A percentile compares a stretch with the other conserved stretches of the same genome.
phyloP scores from a whole-genome alignment of 352 stramenopile genomes.

The Phytophthora sojae region DNA sequence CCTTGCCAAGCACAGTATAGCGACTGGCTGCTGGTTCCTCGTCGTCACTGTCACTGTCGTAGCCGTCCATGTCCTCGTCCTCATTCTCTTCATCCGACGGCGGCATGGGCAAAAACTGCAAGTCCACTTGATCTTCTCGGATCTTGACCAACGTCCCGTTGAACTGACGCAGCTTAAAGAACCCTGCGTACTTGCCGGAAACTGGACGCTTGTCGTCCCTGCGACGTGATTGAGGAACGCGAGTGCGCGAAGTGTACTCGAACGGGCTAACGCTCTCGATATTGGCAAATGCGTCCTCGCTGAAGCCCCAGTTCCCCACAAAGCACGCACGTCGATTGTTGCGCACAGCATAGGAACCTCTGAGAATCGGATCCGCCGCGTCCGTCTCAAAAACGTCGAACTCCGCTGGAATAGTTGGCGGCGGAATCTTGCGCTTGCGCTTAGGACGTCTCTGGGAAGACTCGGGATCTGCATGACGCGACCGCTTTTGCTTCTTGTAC shows the following conservation, averaged over 20 bases:
- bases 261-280: constrained; percentile 60
- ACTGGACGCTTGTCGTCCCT: constrained; percentile 60
- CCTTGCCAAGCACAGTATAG: constrained; percentile 74
- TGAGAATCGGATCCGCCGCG: constrained; percentile 61
- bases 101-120: constrained; percentile 67
- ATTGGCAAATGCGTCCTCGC: constrained; percentile 58
- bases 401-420: constrained; percentile 42
- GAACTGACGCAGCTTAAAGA: constrained; percentile 80
- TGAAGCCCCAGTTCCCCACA: constrained; percentile 69
- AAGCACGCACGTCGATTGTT: constrained; percentile 59
- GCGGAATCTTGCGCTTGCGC: constrained; percentile 32
- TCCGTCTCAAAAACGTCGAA: constrained; percentile 60
- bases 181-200: constrained; percentile 72
- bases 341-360: constrained; percentile 55
- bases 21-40: constrained; percentile 36
- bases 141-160: constrained; percentile 65
- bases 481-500: constrained; percentile 35
- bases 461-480: constrained; percentile 8
- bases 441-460: constrained; percentile 9
- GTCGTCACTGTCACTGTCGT: constrained; percentile 34
- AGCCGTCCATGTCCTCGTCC: constrained; percentile 30
- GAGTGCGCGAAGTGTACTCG: constrained; percentile 61
- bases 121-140: constrained; percentile 68
- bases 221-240: constrained; percentile 42
- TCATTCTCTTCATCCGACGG: constrained; percentile 33